Conservation (phyloP, 257 asterid species). For the Penstemon newberryi region DNA sequence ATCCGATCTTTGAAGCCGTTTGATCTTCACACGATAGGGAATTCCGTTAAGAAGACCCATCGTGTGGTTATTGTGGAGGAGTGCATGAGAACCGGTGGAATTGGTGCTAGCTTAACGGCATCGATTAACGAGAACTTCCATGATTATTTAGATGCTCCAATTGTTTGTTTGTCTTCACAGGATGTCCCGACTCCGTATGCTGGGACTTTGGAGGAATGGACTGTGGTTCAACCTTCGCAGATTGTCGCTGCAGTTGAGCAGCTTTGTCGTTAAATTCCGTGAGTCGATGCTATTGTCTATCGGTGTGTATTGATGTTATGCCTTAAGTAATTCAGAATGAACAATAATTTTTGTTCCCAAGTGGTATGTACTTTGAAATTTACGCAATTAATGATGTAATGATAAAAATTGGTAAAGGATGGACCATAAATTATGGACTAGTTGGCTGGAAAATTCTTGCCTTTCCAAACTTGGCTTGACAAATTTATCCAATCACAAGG, state of each 20-base stretch:
- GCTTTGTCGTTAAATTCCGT: constrained; percentile 35
- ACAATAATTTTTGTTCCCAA: background rate
- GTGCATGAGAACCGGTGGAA: constrained; percentile 62
- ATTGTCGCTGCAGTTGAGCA: constrained; percentile 57
- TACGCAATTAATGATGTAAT: background rate
- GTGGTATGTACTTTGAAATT: background rate
- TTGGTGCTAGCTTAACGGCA: constrained; percentile 58
- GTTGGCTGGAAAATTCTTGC: too few species aligned
- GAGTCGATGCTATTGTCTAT: background rate
- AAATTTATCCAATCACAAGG: too few species aligned
- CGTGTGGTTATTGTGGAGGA: constrained; percentile 58
- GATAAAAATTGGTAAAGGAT: too few species aligned
- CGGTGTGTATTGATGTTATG: background rate
- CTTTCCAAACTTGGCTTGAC: too few species aligned
- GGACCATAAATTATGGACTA: too few species aligned
- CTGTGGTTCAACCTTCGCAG: constrained; percentile 57
- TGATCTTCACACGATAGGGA: constrained; percentile 53
- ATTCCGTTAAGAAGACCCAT: constrained; percentile 58
- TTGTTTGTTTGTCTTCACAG: constrained; percentile 54
- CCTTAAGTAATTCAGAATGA: background rate
- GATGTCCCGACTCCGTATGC: constrained; percentile 63
- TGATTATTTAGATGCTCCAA: constrained; percentile 53
- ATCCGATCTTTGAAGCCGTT: constrained; percentile 60
- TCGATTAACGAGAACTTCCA: constrained; percentile 55
- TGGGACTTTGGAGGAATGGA: constrained; percentile 53